Percentiles rank a stretch among this genome's conserved stretches.
Evolutionary conservation across 305 asterid genomes (phyloP).

Genomic region (Coffea humblotiana): DNA sequence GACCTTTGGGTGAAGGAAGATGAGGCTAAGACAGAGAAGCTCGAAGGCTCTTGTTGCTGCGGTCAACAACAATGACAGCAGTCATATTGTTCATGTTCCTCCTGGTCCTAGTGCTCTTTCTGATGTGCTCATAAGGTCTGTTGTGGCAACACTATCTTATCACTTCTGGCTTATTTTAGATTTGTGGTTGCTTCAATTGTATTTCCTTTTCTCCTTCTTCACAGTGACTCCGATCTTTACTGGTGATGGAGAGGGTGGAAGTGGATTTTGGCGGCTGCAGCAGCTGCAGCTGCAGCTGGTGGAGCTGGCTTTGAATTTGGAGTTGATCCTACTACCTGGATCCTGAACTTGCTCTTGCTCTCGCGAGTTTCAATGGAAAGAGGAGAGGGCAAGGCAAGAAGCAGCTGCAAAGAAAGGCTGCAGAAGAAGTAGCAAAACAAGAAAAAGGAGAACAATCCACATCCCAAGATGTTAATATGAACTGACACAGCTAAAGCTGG

Average conservation of each 20-base stretch:
- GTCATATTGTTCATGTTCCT: constrained; percentile 92
- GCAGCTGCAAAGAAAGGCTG: constrained; percentile 96
- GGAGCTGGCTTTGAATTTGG: constrained; percentile 95
- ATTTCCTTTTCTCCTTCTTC: constrained; percentile 18
- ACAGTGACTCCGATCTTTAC: constrained; percentile 94
- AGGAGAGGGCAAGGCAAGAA: constrained; percentile 99
- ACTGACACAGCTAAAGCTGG: constrained; percentile 62
- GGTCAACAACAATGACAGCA: constrained; percentile 87
- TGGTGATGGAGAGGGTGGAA: constrained; percentile 96
- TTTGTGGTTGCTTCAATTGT: not conserved
- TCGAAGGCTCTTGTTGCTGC: constrained; percentile 88
- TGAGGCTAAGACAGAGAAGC: constrained; percentile 84
- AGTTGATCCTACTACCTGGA: constrained; percentile 98
- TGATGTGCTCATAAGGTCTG: constrained; percentile 90
- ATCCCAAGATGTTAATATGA: constrained; percentile 76
- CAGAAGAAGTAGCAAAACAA: constrained; percentile 73
- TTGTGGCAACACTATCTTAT: constrained; percentile 13
- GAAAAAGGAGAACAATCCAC: constrained; percentile 70
- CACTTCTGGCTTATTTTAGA: not conserved
- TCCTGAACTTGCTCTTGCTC: constrained; percentile 99
- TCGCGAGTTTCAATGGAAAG: constrained; percentile 99
- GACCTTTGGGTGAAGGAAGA: constrained; percentile 97
- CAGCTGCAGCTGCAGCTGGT: constrained; percentile 81
- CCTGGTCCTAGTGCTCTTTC: constrained; percentile 91
- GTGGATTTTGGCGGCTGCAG: constrained; percentile 88